These are phyloP conservation scores for Torulaspora pretoriensis DNA, from an alignment of 1,139 yeast species.

Conservation along the genomic window DNA sequence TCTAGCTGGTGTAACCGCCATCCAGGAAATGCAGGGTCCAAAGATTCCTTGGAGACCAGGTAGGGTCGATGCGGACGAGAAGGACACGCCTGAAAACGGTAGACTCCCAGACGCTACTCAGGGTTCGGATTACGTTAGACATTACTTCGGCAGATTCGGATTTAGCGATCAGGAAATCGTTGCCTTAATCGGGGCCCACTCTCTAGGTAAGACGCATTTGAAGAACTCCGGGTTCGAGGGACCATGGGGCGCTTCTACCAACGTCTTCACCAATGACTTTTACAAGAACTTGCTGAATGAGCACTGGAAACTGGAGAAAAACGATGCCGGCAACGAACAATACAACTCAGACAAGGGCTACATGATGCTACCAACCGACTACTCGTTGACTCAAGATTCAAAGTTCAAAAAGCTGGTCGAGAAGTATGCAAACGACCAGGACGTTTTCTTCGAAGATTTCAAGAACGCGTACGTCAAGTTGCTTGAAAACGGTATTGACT, in stretches of 20 bases:
- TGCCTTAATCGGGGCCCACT: slow-evolving; percentile 84
- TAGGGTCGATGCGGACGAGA: slow-evolving; percentile 51
- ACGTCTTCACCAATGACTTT: slow-evolving; percentile 78
- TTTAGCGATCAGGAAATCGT: slow-evolving; percentile 81
- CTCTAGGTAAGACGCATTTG: slow-evolving; percentile 73
- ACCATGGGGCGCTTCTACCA: slow-evolving; percentile 92
- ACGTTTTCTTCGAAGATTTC: slow-evolving; percentile 68
- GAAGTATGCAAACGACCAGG: slow-evolving; percentile 67
- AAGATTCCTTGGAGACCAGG: slow-evolving; percentile 86
- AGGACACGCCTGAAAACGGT: slow-evolving; percentile 59
- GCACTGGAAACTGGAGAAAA: slow-evolving; percentile 69
- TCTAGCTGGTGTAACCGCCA: slow-evolving; percentile 76
- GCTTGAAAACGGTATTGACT: slow-evolving; percentile 70
- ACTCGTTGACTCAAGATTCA: slow-evolving; percentile 65
- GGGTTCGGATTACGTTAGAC: slow-evolving; percentile 66
- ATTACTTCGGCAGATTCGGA: slow-evolving; percentile 66
- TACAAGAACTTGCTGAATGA: slow-evolving; percentile 61
- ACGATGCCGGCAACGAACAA: slow-evolving; percentile 70
- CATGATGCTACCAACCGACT: slow-evolving; percentile 90
- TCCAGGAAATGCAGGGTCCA: slow-evolving; percentile 87
- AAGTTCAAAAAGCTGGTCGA: slow-evolving; percentile 63
- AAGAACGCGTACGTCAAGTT: slow-evolving; percentile 63
- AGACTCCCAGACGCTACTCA: slow-evolving; percentile 76
- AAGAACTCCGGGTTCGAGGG: slow-evolving; percentile 75
- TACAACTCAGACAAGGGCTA: slow-evolving; percentile 70